Evolutionary conservation across 768 basidiomycete species (phyloP), one percentile per base, ranked within the genome.

Genomic region (Boletus tomentosulus): DNA sequence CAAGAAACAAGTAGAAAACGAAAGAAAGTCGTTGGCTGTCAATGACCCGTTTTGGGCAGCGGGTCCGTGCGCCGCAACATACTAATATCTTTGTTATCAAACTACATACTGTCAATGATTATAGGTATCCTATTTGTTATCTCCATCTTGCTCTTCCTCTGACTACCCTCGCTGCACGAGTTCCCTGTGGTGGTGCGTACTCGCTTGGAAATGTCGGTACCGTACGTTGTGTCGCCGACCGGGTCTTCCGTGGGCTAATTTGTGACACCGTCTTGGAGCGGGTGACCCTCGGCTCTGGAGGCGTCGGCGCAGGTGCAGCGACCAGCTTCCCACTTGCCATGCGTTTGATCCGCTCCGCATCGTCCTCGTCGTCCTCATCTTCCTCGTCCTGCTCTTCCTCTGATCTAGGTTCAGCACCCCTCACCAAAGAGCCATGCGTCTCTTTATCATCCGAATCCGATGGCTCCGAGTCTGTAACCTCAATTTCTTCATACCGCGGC

Each of bases 381-480:
- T 48, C 58, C 0, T 46, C 53, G 2, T 51, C 55, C 7, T 19
- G 28, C 10, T 53, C 51, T 11, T 10, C 41, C 25, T 45, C 53
- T 1, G 48, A 28, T 10, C 30, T 42, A 10, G 51, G 16, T 31
- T 43, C 41, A 11, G 7, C 15, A 15, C 16, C 51, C n/a, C 35
- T 48, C 12, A 57, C 30, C 49, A 71, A 54, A 1, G 39, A 33
- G 3, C 24, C 50, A 30, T 69, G 66, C 5, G 59, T 69, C 46
- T 71, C 67, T 31, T 51, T 60, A 28, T 69, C 68, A 42, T 71
- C 69, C 15, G 65, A 67, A 31, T 71, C 68, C 3, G 57, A 58
- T 16, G 65, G 60, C 8, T 53, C 48, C 41, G 24, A 25, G 28
- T n/a, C 42, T 28, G 4, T 48, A 10, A 51, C 38, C 6, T 61